These are phyloP conservation scores for Artemisia annua DNA, from an alignment of 129 eudicot genomes.

Conservation along the genomic window DNA sequence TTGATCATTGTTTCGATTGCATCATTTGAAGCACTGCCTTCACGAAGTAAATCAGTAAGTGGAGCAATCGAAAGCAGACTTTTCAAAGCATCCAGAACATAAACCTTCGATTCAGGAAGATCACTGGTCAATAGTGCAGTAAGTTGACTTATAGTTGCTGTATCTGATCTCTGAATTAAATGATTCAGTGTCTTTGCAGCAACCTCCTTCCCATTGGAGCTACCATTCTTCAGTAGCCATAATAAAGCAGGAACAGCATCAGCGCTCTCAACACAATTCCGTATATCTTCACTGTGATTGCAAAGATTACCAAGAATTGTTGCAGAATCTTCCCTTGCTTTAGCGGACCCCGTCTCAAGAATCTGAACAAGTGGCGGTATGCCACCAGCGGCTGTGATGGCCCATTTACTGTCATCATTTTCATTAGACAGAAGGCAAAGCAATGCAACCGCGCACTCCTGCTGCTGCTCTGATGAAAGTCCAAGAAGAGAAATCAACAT, in stretches of 20 bases:
- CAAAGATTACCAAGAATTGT: constrained; percentile 93
- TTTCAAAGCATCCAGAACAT: constrained; percentile 92
- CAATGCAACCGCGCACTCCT: constrained; percentile 98
- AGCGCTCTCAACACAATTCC: constrained; percentile 99
- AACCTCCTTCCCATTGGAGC: constrained; percentile 90
- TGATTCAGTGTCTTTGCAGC: constrained; percentile 95
- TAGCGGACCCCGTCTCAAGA: constrained; percentile 93
- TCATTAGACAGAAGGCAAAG: constrained; percentile 88
- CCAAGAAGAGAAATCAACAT: constrained; percentile 95
- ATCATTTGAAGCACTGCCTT: constrained; percentile 98
- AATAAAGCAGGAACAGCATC: constrained; percentile 99
- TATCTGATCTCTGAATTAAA: constrained; percentile 95
- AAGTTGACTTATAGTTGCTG: constrained; percentile 95
- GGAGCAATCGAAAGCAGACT: constrained; percentile 93
- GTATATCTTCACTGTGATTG: constrained; percentile 98
- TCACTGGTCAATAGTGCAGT: constrained; percentile 93
- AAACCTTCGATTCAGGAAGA: constrained; percentile 91
- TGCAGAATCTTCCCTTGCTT: constrained; percentile 98
- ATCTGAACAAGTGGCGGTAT: constrained; percentile 99
- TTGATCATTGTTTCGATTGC: constrained; percentile 94
- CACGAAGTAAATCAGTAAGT: constrained; percentile 73
- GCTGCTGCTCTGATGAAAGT: constrained; percentile 98
- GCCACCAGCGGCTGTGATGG: constrained; percentile 99
- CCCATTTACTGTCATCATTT: constrained; percentile 99
- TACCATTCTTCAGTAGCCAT: constrained; percentile 96